Conservation (phyloP, 2,329 filamentous ascomycete species). For the Botrytis sinoallii region DNA sequence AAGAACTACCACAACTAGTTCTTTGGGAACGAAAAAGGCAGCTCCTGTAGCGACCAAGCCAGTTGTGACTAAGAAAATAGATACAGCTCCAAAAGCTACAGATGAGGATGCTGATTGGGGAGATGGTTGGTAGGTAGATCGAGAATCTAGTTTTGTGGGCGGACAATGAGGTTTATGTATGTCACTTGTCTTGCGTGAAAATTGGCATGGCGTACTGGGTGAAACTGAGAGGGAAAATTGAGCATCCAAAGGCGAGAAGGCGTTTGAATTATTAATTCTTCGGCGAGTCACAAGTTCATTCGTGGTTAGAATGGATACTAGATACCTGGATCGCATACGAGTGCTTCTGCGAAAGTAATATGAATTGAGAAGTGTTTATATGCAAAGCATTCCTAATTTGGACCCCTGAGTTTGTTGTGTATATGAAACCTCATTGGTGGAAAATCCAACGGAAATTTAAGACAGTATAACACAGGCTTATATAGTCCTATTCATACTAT, state of each 20-base stretch:
- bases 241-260: slow-evolving; percentile 9
- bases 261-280: neutral
- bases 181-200: neutral
- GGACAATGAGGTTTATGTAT: neutral
- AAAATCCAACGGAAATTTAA: neutral
- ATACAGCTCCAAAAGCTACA: slow-evolving; percentile 61
- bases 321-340: neutral
- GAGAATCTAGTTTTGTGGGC: neutral
- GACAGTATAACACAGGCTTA: neutral
- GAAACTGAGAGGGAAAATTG: neutral
- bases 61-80: slow-evolving; percentile 59
- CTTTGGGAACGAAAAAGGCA: slow-evolving; percentile 35
- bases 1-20: slow-evolving; percentile 41
- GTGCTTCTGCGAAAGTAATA: neutral
- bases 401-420: neutral
- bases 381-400: neutral
- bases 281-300: neutral
- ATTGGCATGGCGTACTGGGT: slow-evolving; percentile 10
- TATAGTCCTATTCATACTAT: neutral
- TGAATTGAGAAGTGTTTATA: neutral
- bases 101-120: slow-evolving; percentile 62
- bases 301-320: slow-evolving; percentile 1
- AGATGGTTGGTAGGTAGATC: slow-evolving; percentile 54
- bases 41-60: slow-evolving; percentile 26
- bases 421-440: neutral